phyloP scores from a whole-genome alignment of 2,329 filamentous ascomycete genomes.

The Sporothrix pseudoabietina region DNA sequence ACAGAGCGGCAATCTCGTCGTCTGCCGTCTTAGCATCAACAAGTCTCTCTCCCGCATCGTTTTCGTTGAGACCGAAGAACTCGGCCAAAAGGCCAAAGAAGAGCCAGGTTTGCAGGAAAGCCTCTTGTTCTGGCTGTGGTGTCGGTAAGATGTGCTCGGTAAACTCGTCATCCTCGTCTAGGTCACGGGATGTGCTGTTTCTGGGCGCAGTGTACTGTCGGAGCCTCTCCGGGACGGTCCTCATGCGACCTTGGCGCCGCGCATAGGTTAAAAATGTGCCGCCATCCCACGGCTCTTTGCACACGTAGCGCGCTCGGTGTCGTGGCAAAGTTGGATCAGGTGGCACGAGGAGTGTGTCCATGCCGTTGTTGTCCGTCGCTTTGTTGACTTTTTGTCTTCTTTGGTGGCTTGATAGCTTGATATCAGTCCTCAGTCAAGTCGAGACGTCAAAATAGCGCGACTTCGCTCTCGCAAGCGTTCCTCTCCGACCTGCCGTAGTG shows the following conservation, averaged over 20 bases:
- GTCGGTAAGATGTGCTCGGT: conserved; percentile 9
- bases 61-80: conserved; percentile 38
- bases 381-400: not conserved
- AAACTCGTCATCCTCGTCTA: conserved; percentile 5
- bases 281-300: conserved; percentile 17
- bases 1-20: conserved; percentile 12
- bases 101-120: conserved; percentile 43
- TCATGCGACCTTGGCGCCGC: conserved; percentile 11
- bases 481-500: not conserved
- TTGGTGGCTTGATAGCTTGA: not conserved
- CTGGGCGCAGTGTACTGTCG: conserved; percentile 1
- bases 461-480: not conserved
- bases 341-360: conserved; percentile 14
- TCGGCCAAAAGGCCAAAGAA: conserved; percentile 42
- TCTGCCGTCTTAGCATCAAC: not conserved
- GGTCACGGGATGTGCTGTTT: no score
- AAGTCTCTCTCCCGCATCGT: not conserved
- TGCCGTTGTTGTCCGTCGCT: not conserved
- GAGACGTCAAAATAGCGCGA: not conserved
- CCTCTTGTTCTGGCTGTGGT: conserved; percentile 26
- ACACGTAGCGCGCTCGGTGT: conserved; percentile 7
- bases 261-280: conserved; percentile 11
- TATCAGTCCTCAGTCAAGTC: not conserved
- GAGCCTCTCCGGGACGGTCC: conserved; percentile 13
- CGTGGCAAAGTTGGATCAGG: not conserved